phyloP scores from a whole-genome alignment of 306 rosid species.

The Lathyrus tuberosus region DNA sequence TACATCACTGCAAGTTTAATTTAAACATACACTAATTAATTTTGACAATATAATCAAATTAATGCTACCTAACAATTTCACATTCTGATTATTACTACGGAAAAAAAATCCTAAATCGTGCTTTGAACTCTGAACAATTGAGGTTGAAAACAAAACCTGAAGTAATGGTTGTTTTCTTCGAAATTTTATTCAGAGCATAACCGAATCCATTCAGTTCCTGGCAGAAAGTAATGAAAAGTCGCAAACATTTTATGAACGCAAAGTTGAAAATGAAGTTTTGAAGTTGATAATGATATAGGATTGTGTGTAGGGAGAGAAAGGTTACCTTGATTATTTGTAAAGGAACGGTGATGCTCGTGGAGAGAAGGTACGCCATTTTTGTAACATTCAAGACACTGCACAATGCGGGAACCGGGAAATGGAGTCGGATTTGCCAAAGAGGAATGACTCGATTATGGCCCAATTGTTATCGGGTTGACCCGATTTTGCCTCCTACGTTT shows the following conservation, averaged over 20 bases:
- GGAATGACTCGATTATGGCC: neutral
- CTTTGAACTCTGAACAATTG: neutral
- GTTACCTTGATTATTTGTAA: conserved; percentile 21
- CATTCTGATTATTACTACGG: neutral
- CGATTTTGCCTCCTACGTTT: neutral
- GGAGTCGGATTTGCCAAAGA: neutral
- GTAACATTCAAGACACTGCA: neutral
- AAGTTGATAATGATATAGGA: conserved; percentile 23
- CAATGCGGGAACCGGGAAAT: conserved; percentile 10
- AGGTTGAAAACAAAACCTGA: conserved; percentile 54
- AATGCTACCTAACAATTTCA: conserved; percentile 4
- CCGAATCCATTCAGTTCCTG: conserved; percentile 38
- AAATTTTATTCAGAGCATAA: conserved; percentile 36
- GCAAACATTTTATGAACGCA: neutral
- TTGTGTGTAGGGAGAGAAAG: conserved; percentile 23
- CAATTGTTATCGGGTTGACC: neutral
- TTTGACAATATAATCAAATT: neutral
- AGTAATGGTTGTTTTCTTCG: conserved; percentile 37
- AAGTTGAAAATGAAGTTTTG: neutral
- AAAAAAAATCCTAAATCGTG: neutral
- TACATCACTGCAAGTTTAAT: conserved; percentile 8
- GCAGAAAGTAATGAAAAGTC: neutral
- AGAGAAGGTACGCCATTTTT: conserved; percentile 40
- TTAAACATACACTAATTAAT: neutral
- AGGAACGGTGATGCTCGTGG: conserved; percentile 34